Conservation (phyloP, 805 yeast genomes). For the Lachancea fermentati region DNA sequence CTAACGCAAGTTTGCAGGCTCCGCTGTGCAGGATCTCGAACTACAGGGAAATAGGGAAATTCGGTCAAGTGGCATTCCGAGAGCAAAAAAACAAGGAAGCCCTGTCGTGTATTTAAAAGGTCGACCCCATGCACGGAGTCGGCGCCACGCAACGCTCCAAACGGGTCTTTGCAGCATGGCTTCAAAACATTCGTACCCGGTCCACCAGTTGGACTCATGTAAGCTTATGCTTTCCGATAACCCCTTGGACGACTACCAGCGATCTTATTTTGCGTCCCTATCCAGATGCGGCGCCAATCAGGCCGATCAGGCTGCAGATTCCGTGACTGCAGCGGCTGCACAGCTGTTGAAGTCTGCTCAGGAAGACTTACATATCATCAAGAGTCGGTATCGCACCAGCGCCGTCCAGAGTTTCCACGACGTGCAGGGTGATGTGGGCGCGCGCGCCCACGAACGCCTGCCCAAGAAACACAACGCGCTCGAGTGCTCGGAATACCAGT, state of each 20-base stretch:
- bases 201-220: constrained; percentile 14
- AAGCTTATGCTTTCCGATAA: constrained; percentile 16
- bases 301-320: background rate
- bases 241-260: constrained; percentile 31
- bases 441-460: constrained; percentile 1
- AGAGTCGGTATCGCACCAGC: constrained; percentile 7
- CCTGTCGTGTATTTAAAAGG: no score
- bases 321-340: background rate
- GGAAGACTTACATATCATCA: constrained; percentile 3
- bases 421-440: constrained; percentile 1
- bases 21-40: no score
- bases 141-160: no score
- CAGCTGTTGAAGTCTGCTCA: background rate
- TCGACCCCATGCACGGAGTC: no score
- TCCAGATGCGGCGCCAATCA: no score
- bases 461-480: constrained; percentile 8
- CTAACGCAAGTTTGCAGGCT: no score
- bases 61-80: no score
- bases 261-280: constrained; percentile 18
- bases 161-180: no score
- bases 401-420: constrained; percentile 10
- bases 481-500: constrained; percentile 27
- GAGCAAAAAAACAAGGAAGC: no score
- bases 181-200: no score
- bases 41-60: no score